Base-by-base conservation (phyloP, 2,329 filamentous ascomycete species). In the Elsinoe ampelina region DNA sequence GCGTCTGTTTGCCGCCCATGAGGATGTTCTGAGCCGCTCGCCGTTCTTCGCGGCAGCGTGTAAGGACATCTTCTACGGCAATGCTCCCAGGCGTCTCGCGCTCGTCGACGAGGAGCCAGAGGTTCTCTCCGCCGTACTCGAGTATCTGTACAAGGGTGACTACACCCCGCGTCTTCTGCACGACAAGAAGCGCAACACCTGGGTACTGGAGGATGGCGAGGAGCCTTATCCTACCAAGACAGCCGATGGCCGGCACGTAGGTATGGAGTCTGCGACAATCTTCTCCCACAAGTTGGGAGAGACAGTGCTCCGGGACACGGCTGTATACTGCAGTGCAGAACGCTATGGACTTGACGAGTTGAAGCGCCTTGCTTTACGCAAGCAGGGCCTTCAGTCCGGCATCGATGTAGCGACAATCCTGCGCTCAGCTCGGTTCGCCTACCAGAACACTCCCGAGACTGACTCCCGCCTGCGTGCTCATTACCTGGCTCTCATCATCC, bases 101-200 rank as follows among this genome's bases (percentile, higher is more conserved):
- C 77, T 87, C 78, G 77, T 86, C 81, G 79, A 81, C 64, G 82
- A 83, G 80, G 89, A 95, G 77, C 89, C 91, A 64, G 90, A 95
- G 78, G 82, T 95, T 72, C 88, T 96, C 74, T 95, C 89, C 71
- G 91, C 87, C 68, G 79, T 96, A 67, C 89, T 96, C 76, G 91
- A 96, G 77, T 96, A 91, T 72, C 83, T 96, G 64, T 96, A 96
- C 85, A 95, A 95, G 78, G 89, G 88, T 64, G 90, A 95, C 80
- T 95, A 95, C 76, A 93, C 87, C 73, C 91, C 91, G 57, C 87
- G 89, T 72, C 80, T 96, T 75, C 70, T 95, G 65, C 88, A 89
- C 73, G 87, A 88, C 81, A 89, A 87, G 80, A 84, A 85, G 72
- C 86, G 83, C 70, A 85, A 88, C 77, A 86, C 85, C 76, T 95